phyloP scores from a whole-genome alignment of 345 rosid genomes.

The Citrus sp. region DNA sequence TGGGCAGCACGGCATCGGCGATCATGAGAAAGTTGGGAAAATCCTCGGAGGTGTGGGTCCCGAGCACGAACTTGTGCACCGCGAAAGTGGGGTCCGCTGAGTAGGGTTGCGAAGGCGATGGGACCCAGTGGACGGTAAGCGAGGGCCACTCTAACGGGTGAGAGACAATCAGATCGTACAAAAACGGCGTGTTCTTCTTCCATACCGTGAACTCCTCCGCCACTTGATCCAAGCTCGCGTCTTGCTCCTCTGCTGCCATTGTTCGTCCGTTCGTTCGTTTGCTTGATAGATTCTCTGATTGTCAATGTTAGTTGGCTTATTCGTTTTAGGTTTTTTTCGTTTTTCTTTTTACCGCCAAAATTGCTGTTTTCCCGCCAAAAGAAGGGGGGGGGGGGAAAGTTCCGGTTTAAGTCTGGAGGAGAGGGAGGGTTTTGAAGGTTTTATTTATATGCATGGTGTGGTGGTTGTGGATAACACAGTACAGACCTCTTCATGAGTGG shows the following conservation, averaged over 20 bases:
- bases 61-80: conserved; percentile 73
- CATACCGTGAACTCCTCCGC: conserved; percentile 84
- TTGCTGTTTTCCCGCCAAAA: neutral
- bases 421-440: neutral
- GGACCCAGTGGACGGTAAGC: conserved; percentile 94
- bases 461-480: too few relatives aligned
- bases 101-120: conserved; percentile 47
- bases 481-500: too few relatives aligned
- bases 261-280: neutral
- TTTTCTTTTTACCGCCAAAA: conserved; percentile 27
- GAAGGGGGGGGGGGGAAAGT: too few relatives aligned
- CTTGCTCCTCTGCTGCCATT: conserved; percentile 48
- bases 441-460: too few relatives aligned
- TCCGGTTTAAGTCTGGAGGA: neutral
- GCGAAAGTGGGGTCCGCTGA: conserved; percentile 43
- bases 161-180: conserved; percentile 83
- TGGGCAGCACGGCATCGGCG: conserved; percentile 71
- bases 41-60: conserved; percentile 85
- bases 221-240: conserved; percentile 46
- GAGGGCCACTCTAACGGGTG: conserved; percentile 96
- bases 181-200: conserved; percentile 90
- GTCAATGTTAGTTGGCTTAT: neutral
- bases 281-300: neutral
- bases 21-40: conserved; percentile 68
- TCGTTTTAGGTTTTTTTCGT: neutral